Conservation (phyloP, 805 yeast species). For the Sugiyamaella qingdaonensis region DNA sequence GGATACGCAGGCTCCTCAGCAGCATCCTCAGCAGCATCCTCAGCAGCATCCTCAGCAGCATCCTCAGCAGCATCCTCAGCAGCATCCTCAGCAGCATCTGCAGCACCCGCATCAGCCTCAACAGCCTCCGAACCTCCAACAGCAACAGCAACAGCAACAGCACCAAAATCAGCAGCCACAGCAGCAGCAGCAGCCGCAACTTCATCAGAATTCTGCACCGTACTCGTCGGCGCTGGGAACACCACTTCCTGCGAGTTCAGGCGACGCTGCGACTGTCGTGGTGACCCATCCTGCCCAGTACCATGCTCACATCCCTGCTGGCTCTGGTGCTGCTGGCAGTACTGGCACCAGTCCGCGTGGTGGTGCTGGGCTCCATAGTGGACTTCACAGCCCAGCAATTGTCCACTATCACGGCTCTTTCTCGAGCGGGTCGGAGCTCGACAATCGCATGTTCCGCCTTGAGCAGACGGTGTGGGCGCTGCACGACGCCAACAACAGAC, state of each 20-base stretch:
- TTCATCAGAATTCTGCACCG: too few relatives aligned
- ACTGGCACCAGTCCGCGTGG: neutral
- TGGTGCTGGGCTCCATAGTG: neutral
- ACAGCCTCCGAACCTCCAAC: neutral
- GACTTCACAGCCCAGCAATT: neutral
- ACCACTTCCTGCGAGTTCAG: neutral
- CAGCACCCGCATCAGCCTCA: conserved; percentile 4
- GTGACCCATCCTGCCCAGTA: too few relatives aligned
- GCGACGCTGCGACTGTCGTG: too few relatives aligned
- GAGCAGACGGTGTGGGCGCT: conserved; percentile 18
- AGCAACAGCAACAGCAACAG: conserved; percentile 6
- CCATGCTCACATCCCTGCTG: too few relatives aligned
- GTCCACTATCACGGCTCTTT: neutral
- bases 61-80: neutral
- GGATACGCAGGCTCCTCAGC: neutral
- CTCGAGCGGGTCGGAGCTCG: conserved; percentile 39
- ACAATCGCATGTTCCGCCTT: conserved; percentile 12
- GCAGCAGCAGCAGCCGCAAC: too few relatives aligned
- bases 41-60: conserved; percentile 3
- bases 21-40: too few relatives aligned
- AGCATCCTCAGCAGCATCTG: too few relatives aligned
- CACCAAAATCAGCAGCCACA: neutral
- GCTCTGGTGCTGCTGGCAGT: neutral
- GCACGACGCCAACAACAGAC: conserved; percentile 14
- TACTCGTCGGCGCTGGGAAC: too few relatives aligned